These are phyloP conservation scores for Oleoguttula mirabilis DNA, from an alignment of 495 filamentous ascomycete species.

Conservation along the genomic window DNA sequence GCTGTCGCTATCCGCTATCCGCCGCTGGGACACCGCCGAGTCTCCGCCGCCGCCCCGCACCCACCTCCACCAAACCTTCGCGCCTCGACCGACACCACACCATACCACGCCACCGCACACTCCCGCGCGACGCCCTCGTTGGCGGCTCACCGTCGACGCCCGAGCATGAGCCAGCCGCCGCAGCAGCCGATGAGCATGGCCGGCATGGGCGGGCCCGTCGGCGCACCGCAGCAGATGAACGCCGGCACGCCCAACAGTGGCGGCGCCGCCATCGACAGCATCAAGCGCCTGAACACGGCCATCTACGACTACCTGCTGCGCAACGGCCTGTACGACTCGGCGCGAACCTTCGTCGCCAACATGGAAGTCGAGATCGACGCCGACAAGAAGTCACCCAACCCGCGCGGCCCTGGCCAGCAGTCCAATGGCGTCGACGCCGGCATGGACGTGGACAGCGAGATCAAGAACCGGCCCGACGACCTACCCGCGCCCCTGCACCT, in stretches of 20 bases:
- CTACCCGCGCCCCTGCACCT: conserved; percentile 63
- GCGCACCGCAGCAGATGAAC: conserved; percentile 6
- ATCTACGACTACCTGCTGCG: conserved; percentile 95
- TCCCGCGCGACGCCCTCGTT: background rate
- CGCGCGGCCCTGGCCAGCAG: conserved; percentile 20
- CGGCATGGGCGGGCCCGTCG: conserved; percentile 23
- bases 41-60: too few relatives aligned
- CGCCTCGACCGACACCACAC: background rate
- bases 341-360: conserved; percentile 58
- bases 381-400: conserved; percentile 24
- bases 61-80: background rate
- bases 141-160: background rate
- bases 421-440: conserved; percentile 66
- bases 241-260: conserved; percentile 10
- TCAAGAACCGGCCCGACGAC: conserved; percentile 66
- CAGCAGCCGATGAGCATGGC: conserved; percentile 20
- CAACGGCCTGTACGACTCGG: conserved; percentile 67
- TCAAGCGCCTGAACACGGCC: conserved; percentile 63
- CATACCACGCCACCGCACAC: too few relatives aligned
- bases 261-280: background rate
- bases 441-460: conserved; percentile 69
- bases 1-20: too few relatives aligned
- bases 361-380: conserved; percentile 21
- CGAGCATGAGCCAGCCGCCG: conserved; percentile 20
- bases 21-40: too few relatives aligned